Percentiles rank a stretch among this genome's conserved stretches.
Conservation (phyloP, 2,329 filamentous ascomycete genomes). For the Xylariaceae sp. region DNA sequence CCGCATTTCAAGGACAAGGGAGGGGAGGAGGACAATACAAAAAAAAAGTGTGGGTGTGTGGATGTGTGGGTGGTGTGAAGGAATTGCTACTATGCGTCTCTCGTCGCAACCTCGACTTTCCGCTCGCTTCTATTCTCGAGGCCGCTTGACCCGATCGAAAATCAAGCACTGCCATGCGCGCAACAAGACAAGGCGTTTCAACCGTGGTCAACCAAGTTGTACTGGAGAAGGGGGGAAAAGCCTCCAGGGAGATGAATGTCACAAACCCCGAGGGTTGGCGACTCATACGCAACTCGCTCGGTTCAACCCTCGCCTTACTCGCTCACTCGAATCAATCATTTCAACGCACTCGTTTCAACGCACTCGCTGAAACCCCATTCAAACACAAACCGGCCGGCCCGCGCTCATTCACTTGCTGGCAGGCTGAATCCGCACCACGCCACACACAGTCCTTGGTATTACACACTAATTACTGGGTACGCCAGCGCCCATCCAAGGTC, state of each 20-base stretch:
- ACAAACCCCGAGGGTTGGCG: slow-evolving; percentile 1
- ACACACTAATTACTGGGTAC: background rate
- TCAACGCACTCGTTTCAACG: background rate
- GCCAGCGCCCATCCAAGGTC: slow-evolving; percentile 5
- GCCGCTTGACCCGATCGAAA: slow-evolving; percentile 8
- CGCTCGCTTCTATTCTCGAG: background rate
- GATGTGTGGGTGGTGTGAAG: background rate
- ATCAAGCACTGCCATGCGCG: slow-evolving; percentile 14
- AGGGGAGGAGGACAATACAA: background rate
- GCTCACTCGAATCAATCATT: background rate
- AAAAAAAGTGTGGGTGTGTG: background rate
- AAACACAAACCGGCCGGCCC: background rate
- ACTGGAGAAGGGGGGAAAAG: background rate
- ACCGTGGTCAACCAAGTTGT: slow-evolving; percentile 1
- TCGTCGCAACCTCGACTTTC: slow-evolving; percentile 1
- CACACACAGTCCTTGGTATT: slow-evolving; percentile 4
- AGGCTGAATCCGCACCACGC: background rate
- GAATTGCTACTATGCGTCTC: slow-evolving; percentile 3
- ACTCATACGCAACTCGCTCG: slow-evolving; percentile 3
- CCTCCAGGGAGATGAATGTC: background rate
- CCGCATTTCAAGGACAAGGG: background rate
- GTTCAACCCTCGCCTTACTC: background rate
- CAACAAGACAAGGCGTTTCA: slow-evolving; percentile 11
- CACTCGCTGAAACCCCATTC: background rate
- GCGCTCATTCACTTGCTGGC: background rate